Evolutionary conservation across 2,329 filamentous ascomycete species (phyloP), one percentile per base, ranked within the genome.

Genomic region (Phaeosphaeriaceae sp.): DNA sequence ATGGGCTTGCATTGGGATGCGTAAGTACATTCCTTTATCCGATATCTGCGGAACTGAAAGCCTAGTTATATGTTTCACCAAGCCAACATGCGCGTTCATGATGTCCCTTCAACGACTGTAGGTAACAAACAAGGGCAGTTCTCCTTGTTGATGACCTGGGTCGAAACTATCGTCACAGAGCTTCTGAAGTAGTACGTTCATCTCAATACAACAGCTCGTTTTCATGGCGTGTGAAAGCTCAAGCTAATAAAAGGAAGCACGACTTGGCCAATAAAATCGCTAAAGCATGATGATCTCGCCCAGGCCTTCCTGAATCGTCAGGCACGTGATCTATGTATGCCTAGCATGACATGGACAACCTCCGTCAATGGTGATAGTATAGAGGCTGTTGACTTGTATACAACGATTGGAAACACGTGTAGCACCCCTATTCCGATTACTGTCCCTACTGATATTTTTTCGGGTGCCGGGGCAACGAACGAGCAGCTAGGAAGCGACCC

Each of bases 11-110:
- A 80, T 54, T 79, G 78, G 54, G 83, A 83, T 41, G 72, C 76
- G 21, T 73, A 61, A 57, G 69, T 28, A 26, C 6, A 28, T 29
- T 23, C 18, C 0, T 5, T 5, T 34, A 5, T 3, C 13, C 8
- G 18, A 13, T 18, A 5, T 4, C 17, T 11, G 7, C 11, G 6
- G 23, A 2, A 6, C n/a, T 34, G 18, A 20, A 12, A 1, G n/a
- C 6, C 5, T 15, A 71, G 69, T 8, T 84, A 80, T 74, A 85
- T 85, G 83, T 85, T 87, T 75, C 84, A 87, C 67, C 83, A 87
- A 71, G 82, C 83, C 48, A 87, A 87, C 63, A 55, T 77, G 51
- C 79, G 83, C 46, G 78, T 80, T 35, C 71, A 72, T 3, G 82
- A 81, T 44, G 75, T 79, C 42, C 66, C 70, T 2, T 40, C 68